Evolutionary conservation across 176 grass and related monocot genomes (phyloP).

Genomic region (Eragrostis curvula): DNA sequence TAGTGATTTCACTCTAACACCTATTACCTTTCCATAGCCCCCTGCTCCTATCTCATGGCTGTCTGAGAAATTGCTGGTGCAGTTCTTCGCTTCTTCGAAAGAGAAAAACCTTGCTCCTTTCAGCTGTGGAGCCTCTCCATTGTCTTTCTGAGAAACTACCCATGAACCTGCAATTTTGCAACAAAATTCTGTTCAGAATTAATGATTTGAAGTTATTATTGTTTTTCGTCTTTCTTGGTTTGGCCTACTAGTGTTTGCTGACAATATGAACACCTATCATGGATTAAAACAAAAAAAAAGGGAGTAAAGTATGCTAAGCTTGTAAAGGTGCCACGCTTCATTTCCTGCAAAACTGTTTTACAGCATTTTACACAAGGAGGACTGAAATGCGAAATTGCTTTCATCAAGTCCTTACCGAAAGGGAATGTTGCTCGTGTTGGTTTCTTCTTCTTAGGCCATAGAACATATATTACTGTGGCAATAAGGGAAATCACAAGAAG

Average conservation of each 20-base stretch:
- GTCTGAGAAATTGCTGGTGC: constrained; percentile 67
- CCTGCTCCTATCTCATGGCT: constrained; percentile 53
- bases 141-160: constrained; percentile 43
- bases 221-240: constrained; percentile 13
- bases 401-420: constrained; percentile 63
- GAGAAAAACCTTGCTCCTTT: constrained; percentile 73
- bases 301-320: not conserved
- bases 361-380: not conserved
- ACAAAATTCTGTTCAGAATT: constrained; percentile 7
- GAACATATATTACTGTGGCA: constrained; percentile 63
- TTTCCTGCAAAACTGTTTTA: not conserved
- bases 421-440: constrained; percentile 47
- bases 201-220: not conserved
- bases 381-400: not conserved
- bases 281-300: not conserved
- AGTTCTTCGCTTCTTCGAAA: constrained; percentile 65
- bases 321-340: not conserved
- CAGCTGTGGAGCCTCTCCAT: constrained; percentile 56
- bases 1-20: constrained; percentile 18
- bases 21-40: constrained; percentile 74
- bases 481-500: constrained; percentile 73
- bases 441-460: constrained; percentile 55
- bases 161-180: constrained; percentile 52
- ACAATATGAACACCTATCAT: too few species aligned
- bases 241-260: not conserved